These are phyloP conservation scores for Pseudogymnoascus sp. DNA, from an alignment of 2,329 filamentous ascomycete species.

Conservation along the genomic window DNA sequence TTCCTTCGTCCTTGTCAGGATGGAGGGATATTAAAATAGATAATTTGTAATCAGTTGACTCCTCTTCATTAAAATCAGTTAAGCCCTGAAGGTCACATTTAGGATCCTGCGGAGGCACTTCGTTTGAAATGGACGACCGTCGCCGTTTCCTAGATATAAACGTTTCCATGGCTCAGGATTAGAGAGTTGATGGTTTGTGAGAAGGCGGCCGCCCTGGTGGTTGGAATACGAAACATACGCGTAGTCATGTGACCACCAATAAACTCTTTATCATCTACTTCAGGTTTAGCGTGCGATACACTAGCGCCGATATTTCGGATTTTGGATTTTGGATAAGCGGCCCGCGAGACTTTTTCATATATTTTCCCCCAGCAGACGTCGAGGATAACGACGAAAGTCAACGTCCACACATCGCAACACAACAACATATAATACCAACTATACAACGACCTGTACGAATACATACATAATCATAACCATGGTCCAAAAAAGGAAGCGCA, in stretches of 20 bases:
- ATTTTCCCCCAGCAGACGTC: neutral
- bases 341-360: slow-evolving; percentile 2
- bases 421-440: neutral
- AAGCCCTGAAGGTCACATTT: neutral
- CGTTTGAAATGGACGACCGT: neutral
- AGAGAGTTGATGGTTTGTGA: neutral
- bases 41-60: slow-evolving; percentile 84
- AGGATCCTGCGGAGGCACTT: neutral
- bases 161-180: neutral
- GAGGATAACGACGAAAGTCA: neutral
- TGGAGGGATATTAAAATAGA: slow-evolving; percentile 74
- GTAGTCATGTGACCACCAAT: neutral
- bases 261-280: neutral
- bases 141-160: neutral
- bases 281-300: neutral
- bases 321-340: slow-evolving; percentile 1
- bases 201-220: neutral
- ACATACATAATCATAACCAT: neutral
- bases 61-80: slow-evolving; percentile 43
- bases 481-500: slow-evolving; percentile 3
- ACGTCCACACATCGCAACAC: neutral
- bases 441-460: neutral
- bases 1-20: slow-evolving; percentile 52
- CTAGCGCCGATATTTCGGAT: neutral
- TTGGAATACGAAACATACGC: neutral